Base-by-base conservation (phyloP, 768 basidiomycete genomes). In the Austroboletus eburneus region DNA sequence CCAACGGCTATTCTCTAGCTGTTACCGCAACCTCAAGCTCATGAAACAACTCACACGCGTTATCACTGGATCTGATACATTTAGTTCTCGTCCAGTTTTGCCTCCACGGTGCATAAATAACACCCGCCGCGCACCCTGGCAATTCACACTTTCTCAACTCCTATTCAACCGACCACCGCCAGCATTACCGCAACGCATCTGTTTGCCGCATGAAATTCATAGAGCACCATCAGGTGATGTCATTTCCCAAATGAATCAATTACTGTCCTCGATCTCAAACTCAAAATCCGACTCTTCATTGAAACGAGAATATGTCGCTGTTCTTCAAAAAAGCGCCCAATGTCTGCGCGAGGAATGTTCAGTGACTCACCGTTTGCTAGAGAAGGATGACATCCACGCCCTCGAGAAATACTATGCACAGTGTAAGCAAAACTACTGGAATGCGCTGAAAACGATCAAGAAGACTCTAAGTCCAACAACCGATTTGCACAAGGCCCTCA, bases 381-480 rank as follows among this genome's bases (percentile, higher is more conserved):
- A 22, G 0, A 14, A 21, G 3, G 9, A 22, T n/a, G n/a, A 6
- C 6, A 14, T 22, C 3, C 42, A 36, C n/a, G 1, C 8, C 24
- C 37, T 58, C 3, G 3, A 34, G 8, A 13, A 12, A 1, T 32
- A 56, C 25, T 43, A 46, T 40, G 13, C 4, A 1, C 29, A 43
- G 6, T 49, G 45, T 21, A 48, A 42, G 34, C 1, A 0, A 3
- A n/a, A 5, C 8, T 59, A 51, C 37, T 5, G 22, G 17, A 9
- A 27, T 5, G n/a, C 14, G 14, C 12, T 60, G 17, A 12, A 18
- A 1, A 5, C n/a, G 9, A 23, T 60, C 12, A 23, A 14, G 20
- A 2, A 45, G 4, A 23, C 5, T n/a, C 46, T 54, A 51, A 54
- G 6, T 57, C 56, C 60, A 13, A n/a, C 39, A 35, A 17, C 16